Evolutionary conservation across 2,329 filamentous ascomycete genomes (phyloP).

Genomic region (Zasmidium cellare): DNA sequence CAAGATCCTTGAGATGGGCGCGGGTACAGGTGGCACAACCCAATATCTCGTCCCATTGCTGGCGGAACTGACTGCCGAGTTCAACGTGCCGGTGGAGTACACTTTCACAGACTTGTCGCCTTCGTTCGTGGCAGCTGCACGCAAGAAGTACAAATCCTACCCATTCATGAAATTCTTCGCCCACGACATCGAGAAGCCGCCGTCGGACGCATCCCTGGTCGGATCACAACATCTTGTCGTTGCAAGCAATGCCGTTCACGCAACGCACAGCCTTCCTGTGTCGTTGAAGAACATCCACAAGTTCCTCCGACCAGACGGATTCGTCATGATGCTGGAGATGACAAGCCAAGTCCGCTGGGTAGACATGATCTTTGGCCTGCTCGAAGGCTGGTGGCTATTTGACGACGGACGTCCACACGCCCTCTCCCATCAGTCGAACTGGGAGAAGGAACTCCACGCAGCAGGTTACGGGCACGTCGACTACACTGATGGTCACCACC

Average conservation of each 20-base stretch:
- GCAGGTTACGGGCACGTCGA: slow-evolving; percentile 37
- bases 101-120: slow-evolving; percentile 47
- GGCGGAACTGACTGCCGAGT: neutral
- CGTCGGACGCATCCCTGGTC: slow-evolving; percentile 18
- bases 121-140: slow-evolving; percentile 28
- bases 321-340: neutral
- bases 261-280: slow-evolving; percentile 22
- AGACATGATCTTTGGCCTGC: slow-evolving; percentile 37
- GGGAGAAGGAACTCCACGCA: slow-evolving; percentile 27
- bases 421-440: slow-evolving; percentile 13
- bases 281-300: neutral
- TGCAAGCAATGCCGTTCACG: slow-evolving; percentile 39
- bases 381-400: slow-evolving; percentile 43
- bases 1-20: slow-evolving; percentile 3
- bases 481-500: slow-evolving; percentile 34
- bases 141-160: slow-evolving; percentile 17
- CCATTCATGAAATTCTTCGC: slow-evolving; percentile 18
- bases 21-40: neutral
- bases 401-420: slow-evolving; percentile 40
- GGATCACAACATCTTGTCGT: slow-evolving; percentile 36
- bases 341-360: slow-evolving; percentile 21
- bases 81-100: slow-evolving; percentile 37
- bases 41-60: slow-evolving; percentile 20
- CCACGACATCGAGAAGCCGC: slow-evolving; percentile 35
- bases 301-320: neutral